A percentile compares a stretch with the other conserved stretches of the same genome.
Conservation (phyloP, 108 stramenopile genomes). For the Skeletonema costatum region DNA sequence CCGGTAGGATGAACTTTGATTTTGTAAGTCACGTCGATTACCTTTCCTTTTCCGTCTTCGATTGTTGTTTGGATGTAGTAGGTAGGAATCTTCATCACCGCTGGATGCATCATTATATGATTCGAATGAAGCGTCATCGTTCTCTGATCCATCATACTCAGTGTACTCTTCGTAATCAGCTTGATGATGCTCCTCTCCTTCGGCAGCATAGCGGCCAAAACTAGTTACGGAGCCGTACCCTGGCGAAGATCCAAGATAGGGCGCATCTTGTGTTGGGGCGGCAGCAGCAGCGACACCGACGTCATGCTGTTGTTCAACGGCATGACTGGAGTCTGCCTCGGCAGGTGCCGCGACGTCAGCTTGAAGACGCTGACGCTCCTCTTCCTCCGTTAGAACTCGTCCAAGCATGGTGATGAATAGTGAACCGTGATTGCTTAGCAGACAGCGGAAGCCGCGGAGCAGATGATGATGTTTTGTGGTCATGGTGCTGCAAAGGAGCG, state of each 20-base stretch:
- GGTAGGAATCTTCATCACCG: constrained; percentile 13
- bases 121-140: constrained; percentile 1
- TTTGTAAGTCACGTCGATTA: background rate
- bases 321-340: background rate
- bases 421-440: no score
- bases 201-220: background rate
- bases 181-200: background rate
- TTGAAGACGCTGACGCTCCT: constrained; percentile 30
- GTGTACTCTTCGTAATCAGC: constrained; percentile 1
- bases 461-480: no score
- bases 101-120: background rate
- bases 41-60: constrained; percentile 1
- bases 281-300: background rate
- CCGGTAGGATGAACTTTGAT: background rate
- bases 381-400: constrained; percentile 33
- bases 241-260: background rate
- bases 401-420: constrained; percentile 17
- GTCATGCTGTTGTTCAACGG: constrained; percentile 8
- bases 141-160: constrained; percentile 4
- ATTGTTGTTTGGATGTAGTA: constrained; percentile 1
- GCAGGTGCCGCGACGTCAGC: constrained; percentile 3
- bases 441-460: no score
- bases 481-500: no score
- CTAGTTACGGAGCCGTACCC: background rate
- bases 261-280: constrained; percentile 2